These are phyloP conservation scores for bread wheat (Triticum aestivum) DNA, from an alignment of 176 grass and related monocot genomes.

Conservation along the genomic window DNA sequence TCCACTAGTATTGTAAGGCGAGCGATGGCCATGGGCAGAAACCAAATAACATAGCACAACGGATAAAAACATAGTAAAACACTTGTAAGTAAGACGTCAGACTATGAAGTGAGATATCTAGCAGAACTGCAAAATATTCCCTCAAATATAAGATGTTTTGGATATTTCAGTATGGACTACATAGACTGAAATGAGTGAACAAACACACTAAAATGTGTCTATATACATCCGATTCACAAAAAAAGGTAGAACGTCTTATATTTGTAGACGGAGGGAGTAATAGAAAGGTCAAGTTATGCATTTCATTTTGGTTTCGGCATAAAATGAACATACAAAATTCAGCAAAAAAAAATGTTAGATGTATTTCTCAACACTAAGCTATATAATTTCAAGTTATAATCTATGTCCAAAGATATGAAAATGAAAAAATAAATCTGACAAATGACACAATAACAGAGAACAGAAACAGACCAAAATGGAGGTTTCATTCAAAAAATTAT, in stretches of 20 bases:
- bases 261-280: not conserved
- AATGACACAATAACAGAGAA: not conserved
- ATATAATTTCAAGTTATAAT: not conserved
- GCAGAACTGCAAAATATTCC: not conserved
- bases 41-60: not conserved
- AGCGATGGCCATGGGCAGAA: not conserved
- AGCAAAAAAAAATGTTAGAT: not conserved
- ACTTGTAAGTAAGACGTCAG: constrained; percentile 7
- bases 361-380: not conserved
- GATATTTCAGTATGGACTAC: no score
- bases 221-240: no score
- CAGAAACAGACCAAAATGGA: not conserved
- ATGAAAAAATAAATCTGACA: not conserved
- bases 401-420: not conserved
- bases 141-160: no score
- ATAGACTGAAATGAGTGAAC: no score
- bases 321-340: not conserved
- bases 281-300: not conserved
- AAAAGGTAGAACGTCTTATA: no score
- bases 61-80: not conserved
- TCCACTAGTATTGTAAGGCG: not conserved
- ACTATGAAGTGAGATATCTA: not conserved
- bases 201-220: no score
- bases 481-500: not conserved
- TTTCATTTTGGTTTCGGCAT: not conserved